Conservation (phyloP, 2,329 filamentous ascomycete species). For the Epichloe brachyelytri region DNA sequence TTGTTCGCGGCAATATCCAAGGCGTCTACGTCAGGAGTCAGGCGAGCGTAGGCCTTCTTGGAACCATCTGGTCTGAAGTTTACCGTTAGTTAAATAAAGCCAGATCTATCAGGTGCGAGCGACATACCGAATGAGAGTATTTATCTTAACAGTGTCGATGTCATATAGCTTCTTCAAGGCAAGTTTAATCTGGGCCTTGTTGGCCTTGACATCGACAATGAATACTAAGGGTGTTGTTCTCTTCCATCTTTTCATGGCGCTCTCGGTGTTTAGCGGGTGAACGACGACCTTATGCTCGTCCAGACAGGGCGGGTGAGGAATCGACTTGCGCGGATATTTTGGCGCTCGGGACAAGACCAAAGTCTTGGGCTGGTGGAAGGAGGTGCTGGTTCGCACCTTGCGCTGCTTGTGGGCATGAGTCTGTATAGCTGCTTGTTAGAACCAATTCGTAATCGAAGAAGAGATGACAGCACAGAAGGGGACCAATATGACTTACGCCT, state of each 20-base stretch:
- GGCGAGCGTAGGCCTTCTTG: constrained; percentile 97
- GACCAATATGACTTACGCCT: constrained; percentile 56
- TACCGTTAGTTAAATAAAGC: neutral
- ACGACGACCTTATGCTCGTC: constrained; percentile 97
- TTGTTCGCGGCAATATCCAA: constrained; percentile 99
- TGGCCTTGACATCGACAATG: constrained; percentile 93
- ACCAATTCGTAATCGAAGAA: neutral
- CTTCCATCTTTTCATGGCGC: constrained; percentile 99
- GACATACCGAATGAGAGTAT: constrained; percentile 88
- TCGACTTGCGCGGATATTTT: constrained; percentile 94
- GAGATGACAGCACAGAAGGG: neutral
- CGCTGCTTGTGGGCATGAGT: constrained; percentile 63
- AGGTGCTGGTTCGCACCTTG: constrained; percentile 86
- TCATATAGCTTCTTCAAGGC: constrained; percentile 99
- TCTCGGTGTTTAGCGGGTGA: constrained; percentile 98
- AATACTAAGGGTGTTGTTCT: constrained; percentile 99
- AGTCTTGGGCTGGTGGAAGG: constrained; percentile 97
- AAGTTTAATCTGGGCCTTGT: constrained; percentile 99
- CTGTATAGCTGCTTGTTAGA: constrained; percentile 17
- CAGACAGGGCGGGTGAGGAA: constrained; percentile 79
- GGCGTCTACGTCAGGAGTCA: constrained; percentile 93
- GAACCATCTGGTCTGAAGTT: constrained; percentile 66
- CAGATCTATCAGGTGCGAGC: neutral
- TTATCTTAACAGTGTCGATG: constrained; percentile 97
- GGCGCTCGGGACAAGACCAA: constrained; percentile 79